Conservation (phyloP, 2,329 filamentous ascomycete genomes). For the Monilinia vaccinii-corymbosi region DNA sequence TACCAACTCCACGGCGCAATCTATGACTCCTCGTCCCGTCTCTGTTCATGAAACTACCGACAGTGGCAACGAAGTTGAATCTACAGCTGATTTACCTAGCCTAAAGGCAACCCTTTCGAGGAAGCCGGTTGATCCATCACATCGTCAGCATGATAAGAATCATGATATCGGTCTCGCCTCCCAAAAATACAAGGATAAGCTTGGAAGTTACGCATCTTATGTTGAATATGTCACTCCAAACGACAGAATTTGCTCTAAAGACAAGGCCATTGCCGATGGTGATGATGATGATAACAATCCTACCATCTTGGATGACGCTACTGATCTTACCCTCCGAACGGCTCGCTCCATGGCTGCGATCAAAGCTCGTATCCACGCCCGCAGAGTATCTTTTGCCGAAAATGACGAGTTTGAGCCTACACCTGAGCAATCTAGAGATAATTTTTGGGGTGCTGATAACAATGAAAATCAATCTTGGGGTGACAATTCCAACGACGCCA, state of each 20-base stretch:
- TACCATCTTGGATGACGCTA: not conserved
- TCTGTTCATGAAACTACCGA: not conserved
- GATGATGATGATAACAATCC: not conserved
- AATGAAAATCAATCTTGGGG: not conserved
- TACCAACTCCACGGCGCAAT: not conserved
- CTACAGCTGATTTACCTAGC: not conserved
- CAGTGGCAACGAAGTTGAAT: constrained; percentile 1
- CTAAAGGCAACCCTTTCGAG: not conserved
- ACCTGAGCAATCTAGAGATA: not conserved
- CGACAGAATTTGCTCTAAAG: not conserved
- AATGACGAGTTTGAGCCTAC: not conserved
- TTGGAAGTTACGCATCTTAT: not conserved
- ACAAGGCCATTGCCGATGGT: not conserved
- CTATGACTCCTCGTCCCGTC: not conserved
- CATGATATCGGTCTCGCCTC: not conserved
- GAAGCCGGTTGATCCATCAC: not conserved
- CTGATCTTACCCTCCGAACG: constrained; percentile 1
- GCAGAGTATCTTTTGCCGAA: not conserved
- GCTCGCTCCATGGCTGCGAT: not conserved
- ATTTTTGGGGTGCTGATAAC: not conserved
- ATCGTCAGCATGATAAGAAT: not conserved
- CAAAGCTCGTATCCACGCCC: not conserved
- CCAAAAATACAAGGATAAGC: not conserved
- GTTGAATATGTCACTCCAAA: not conserved
- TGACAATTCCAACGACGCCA: not conserved